Conservation (phyloP, 169 alveolate genomes). For the Plasmodium cynomolgi region DNA sequence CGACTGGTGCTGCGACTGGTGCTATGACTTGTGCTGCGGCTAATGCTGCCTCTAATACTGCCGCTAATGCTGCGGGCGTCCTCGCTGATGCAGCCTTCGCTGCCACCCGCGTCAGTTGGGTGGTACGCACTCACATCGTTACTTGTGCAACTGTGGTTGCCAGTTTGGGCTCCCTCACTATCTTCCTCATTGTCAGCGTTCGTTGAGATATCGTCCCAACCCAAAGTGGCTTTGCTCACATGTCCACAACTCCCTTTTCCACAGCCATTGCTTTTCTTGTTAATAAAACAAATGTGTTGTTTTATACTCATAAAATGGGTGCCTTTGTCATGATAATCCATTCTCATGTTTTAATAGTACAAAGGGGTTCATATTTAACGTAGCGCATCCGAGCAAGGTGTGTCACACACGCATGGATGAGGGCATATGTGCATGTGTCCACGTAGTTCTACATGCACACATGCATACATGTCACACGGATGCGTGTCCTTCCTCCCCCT, state of each 20-base stretch:
- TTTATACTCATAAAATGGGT: slow-evolving; percentile 48
- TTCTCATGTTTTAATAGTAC: slow-evolving; percentile 57
- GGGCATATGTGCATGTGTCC: not conserved
- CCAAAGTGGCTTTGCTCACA: not conserved
- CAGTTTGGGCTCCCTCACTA: not conserved
- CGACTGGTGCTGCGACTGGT: not conserved
- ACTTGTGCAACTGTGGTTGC: not conserved
- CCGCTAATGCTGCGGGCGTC: too few relatives aligned
- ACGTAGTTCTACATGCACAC: not conserved
- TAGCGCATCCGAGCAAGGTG: not conserved
- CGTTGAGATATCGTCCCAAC: not conserved
- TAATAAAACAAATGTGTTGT: slow-evolving; percentile 39
- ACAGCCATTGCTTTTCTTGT: not conserved
- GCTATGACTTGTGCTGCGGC: not conserved
- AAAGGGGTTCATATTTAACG: slow-evolving; percentile 1
- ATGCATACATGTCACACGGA: not conserved
- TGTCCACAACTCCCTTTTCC: not conserved
- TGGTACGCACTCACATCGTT: not conserved
- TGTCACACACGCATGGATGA: not conserved
- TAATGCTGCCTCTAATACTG: not conserved
- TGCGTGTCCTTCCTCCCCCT: not conserved
- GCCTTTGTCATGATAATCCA: slow-evolving; percentile 59
- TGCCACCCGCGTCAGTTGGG: not conserved
- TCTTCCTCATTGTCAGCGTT: slow-evolving; percentile 6
- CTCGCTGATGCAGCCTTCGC: not conserved